phyloP scores from a whole-genome alignment of 768 basidiomycete genomes.

The Suillus bovinus region DNA sequence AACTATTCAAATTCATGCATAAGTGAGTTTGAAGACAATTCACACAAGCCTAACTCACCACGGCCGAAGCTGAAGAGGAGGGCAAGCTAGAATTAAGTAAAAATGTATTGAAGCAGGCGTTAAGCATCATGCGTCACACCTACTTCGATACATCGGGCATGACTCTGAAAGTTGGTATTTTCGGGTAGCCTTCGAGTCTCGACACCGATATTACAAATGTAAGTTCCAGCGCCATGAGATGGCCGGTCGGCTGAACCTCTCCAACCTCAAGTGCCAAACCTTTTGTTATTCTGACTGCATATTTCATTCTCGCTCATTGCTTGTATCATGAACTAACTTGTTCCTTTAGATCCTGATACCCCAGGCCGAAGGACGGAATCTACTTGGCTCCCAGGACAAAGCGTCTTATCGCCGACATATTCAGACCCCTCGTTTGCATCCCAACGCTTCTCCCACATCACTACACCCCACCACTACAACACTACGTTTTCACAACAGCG shows the following conservation, averaged over 20 bases:
- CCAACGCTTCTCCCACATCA: neutral
- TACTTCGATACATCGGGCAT: neutral
- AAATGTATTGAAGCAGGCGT: neutral
- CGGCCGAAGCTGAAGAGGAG: neutral
- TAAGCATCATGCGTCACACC: no score
- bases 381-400: neutral
- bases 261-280: neutral
- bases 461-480: neutral
- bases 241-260: neutral
- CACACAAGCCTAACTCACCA: neutral
- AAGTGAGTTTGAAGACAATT: neutral
- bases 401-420: neutral
- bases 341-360: neutral
- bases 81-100: neutral
- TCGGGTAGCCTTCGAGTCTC: neutral
- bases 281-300: conserved; percentile 22
- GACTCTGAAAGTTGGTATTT: neutral
- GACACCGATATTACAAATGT: neutral
- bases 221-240: neutral
- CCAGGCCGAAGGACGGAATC: neutral
- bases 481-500: neutral
- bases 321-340: conserved; percentile 26
- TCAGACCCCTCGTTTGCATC: neutral
- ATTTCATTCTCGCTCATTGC: conserved; percentile 26
- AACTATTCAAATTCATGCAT: neutral